A percentile compares a stretch with the other conserved stretches of the same genome.
Evolutionary conservation across 1,284 basidiomycete genomes (phyloP).

Genomic region (Microbotryum silenes-acaulis): DNA sequence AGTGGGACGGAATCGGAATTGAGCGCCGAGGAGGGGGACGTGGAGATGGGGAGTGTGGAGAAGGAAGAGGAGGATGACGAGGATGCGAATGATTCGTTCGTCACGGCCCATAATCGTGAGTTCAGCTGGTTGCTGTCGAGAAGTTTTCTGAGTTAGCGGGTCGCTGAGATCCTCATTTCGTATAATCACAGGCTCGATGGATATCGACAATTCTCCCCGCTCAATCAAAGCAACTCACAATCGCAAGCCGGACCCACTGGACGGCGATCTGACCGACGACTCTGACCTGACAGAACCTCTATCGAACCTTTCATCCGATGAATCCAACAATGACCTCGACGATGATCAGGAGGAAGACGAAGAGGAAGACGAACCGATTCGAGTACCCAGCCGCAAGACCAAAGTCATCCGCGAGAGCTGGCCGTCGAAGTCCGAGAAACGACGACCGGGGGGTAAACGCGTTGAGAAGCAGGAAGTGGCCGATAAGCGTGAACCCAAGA

Average conservation of each 20-base stretch:
- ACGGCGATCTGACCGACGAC: slow-evolving; percentile 20
- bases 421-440: too few species aligned
- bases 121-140: not conserved
- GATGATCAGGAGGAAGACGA: slow-evolving; percentile 12
- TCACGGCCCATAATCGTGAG: not conserved
- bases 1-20: too few species aligned
- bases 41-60: not conserved
- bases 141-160: too few species aligned
- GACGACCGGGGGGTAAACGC: too few species aligned
- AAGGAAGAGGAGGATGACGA: not conserved
- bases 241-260: not conserved
- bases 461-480: too few species aligned
- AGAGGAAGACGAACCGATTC: slow-evolving; percentile 13
- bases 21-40: not conserved
- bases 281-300: slow-evolving; percentile 35
- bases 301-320: slow-evolving; percentile 17
- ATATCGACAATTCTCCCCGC: too few species aligned
- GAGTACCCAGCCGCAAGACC: not conserved
- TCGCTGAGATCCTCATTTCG: too few species aligned
- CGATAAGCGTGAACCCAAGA: too few species aligned
- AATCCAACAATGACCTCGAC: slow-evolving; percentile 3
- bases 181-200: too few species aligned
- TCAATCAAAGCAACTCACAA: too few species aligned
- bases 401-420: too few species aligned
- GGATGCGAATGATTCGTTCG: not conserved